phyloP scores from a whole-genome alignment of 768 basidiomycete genomes.

The Rhodotorula babjevae region DNA sequence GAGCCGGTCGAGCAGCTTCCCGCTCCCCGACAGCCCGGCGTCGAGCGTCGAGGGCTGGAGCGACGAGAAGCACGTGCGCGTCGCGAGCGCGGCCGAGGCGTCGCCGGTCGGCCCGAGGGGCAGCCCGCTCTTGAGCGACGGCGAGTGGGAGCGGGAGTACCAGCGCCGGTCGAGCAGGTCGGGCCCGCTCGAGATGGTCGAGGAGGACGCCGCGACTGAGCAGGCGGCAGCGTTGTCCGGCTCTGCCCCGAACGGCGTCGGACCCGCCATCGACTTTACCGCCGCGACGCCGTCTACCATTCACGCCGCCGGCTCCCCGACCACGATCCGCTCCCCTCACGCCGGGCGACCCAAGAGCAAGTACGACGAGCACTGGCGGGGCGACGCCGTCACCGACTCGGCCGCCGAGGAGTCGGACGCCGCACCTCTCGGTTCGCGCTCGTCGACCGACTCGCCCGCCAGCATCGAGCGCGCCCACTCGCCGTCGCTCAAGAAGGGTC shows the following conservation, averaged over 20 bases:
- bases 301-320: neutral
- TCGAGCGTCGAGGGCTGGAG: constrained; percentile 29
- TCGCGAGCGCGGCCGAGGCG: too few relatives aligned
- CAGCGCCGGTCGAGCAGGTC: neutral
- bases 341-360: neutral
- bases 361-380: constrained; percentile 1
- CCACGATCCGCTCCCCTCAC: neutral
- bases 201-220: neutral
- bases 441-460: neutral
- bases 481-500: neutral
- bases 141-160: constrained; percentile 22
- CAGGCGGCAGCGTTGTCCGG: neutral
- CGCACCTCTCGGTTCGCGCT: neutral
- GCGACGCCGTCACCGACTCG: neutral
- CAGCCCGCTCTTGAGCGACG: constrained; percentile 15
- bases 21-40: constrained; percentile 11
- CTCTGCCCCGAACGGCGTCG: neutral
- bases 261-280: neutral
- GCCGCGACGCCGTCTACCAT: neutral
- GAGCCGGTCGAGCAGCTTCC: neutral
- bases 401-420: constrained; percentile 11
- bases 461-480: neutral
- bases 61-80: neutral
- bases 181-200: neutral
- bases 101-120: neutral